A percentile compares a stretch with the other conserved stretches of the same genome.
phyloP scores from a whole-genome alignment of 495 filamentous ascomycete genomes.

The Cryomyces minteri region DNA sequence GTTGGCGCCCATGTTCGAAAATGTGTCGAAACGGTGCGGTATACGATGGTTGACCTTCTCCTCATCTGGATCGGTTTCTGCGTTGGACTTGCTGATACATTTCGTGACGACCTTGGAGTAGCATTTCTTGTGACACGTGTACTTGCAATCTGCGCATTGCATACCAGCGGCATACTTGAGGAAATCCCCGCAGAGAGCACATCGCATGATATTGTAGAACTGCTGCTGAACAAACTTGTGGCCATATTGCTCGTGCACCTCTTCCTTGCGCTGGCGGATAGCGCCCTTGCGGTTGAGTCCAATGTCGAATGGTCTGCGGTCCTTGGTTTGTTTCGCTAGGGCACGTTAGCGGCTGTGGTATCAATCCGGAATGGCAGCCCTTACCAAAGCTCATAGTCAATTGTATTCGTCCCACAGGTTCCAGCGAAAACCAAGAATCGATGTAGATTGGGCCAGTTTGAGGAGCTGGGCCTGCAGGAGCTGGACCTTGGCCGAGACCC shows the following conservation, averaged over 20 bases:
- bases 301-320: constrained; percentile 52
- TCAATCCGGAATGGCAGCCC: constrained; percentile 3
- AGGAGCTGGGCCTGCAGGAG: constrained; percentile 9
- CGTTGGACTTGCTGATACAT: constrained; percentile 98
- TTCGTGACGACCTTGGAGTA: constrained; percentile 97
- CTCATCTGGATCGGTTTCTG: constrained; percentile 93
- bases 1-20: constrained; percentile 92
- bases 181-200: constrained; percentile 93
- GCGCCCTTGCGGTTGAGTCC: constrained; percentile 91
- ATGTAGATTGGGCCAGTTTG: constrained; percentile 46
- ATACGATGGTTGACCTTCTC: constrained; percentile 99
- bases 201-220: constrained; percentile 99
- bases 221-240: constrained; percentile 97
- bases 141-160: constrained; percentile 99
- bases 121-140: constrained; percentile 95
- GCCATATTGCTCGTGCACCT: constrained; percentile 92
- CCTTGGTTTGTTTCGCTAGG: constrained; percentile 47
- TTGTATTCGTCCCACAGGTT: constrained; percentile 80
- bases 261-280: constrained; percentile 90
- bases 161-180: constrained; percentile 96
- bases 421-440: constrained; percentile 92
- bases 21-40: constrained; percentile 85
- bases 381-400: constrained; percentile 77
- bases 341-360: constrained; percentile 18
- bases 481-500: constrained; percentile 5